These are phyloP conservation scores for Vaccinium macrocarpon DNA, from an alignment of 148 eudicot species.

Conservation along the genomic window DNA sequence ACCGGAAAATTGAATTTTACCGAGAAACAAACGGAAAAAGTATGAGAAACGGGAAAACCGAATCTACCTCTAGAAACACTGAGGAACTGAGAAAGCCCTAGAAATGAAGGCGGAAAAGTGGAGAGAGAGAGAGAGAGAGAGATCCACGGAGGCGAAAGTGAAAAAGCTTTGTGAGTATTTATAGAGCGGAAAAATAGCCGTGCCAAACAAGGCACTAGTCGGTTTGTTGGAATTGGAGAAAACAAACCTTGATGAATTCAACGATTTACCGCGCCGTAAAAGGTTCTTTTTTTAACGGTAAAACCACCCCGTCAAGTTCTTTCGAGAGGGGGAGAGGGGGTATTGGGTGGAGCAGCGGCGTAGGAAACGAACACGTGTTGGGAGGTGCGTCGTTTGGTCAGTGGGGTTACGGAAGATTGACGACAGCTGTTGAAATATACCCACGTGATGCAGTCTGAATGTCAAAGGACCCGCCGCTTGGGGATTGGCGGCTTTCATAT, in stretches of 20 bases:
- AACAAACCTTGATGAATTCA: not conserved
- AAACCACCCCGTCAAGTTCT: not conserved
- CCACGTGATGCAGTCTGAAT: not conserved
- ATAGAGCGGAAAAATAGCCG: constrained; percentile 8
- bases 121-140: not conserved
- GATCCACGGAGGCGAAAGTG: not conserved
- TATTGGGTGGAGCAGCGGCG: not conserved
- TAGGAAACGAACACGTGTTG: not conserved
- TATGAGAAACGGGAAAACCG: not conserved
- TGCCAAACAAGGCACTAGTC: constrained; percentile 12
- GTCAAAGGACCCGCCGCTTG: not conserved
- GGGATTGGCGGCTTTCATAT: constrained; percentile 3
- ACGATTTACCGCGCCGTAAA: not conserved
- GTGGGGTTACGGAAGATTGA: not conserved
- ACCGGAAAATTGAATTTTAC: not conserved
- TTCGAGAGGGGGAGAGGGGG: not conserved
- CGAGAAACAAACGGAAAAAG: constrained; percentile 8
- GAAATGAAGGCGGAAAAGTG: not conserved
- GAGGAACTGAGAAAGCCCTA: not conserved
- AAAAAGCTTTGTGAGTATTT: not conserved
- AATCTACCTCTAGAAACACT: not conserved
- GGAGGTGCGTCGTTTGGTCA: not conserved
- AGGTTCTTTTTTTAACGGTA: not conserved
- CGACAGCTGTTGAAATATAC: not conserved
- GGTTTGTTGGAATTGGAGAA: not conserved